Evolutionary conservation across 768 basidiomycete genomes (phyloP).

Genomic region (Rhizopogon vulgaris): DNA sequence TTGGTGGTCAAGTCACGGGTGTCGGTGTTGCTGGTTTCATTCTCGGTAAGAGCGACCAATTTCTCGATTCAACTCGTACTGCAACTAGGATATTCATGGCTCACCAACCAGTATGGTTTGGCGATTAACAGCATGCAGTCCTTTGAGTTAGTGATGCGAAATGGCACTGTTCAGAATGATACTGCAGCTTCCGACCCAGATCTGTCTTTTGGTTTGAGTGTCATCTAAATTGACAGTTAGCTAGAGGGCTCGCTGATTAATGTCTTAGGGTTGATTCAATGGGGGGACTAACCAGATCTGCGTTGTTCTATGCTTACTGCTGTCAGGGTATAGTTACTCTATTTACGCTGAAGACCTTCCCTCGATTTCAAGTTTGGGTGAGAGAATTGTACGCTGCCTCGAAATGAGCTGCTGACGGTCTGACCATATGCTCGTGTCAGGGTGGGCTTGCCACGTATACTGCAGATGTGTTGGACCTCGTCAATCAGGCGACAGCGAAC

Average conservation of each 20-base stretch:
- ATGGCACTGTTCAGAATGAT: slow-evolving; percentile 34
- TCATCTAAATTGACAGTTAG: slow-evolving; percentile 7
- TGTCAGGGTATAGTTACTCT: slow-evolving; percentile 46
- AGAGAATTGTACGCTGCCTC: slow-evolving; percentile 34
- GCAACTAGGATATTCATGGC: slow-evolving; percentile 53
- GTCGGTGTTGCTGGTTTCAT: slow-evolving; percentile 51
- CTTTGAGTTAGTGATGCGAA: slow-evolving; percentile 50
- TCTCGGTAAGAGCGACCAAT: slow-evolving; percentile 33
- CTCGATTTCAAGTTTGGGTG: no score
- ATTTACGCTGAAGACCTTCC: no score
- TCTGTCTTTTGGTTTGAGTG: slow-evolving; percentile 34
- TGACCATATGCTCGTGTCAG: neutral
- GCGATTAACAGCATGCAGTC: slow-evolving; percentile 45
- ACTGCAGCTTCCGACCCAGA: slow-evolving; percentile 26
- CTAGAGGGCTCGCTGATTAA: neutral
- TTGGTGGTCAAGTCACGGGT: slow-evolving; percentile 50
- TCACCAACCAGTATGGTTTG: slow-evolving; percentile 52
- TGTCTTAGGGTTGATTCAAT: slow-evolving; percentile 47
- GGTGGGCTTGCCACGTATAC: slow-evolving; percentile 7
- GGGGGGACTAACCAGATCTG: neutral
- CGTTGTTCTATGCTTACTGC: slow-evolving; percentile 28
- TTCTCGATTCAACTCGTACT: slow-evolving; percentile 10
- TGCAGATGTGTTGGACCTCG: neutral
- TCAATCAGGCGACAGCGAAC: slow-evolving; percentile 2
- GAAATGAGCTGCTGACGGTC: slow-evolving; percentile 8